Percentiles rank a stretch among this genome's conserved stretches.
Conservation (phyloP, 768 basidiomycete species). For the Amanita muscaria region DNA sequence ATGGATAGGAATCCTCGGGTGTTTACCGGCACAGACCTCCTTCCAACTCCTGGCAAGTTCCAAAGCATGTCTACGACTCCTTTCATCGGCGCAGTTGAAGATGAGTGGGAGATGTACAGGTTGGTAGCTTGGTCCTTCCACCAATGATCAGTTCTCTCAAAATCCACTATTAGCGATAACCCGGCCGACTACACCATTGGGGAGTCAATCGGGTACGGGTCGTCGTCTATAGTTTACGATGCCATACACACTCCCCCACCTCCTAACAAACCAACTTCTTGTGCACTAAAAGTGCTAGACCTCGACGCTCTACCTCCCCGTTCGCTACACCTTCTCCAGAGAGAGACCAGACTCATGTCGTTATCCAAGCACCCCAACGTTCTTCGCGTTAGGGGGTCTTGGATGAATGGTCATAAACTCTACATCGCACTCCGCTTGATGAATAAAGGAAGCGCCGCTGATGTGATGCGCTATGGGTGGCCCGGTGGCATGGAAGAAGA, state of each 20-base stretch:
- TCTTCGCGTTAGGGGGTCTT: slow-evolving; percentile 81
- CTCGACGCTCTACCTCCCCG: slow-evolving; percentile 68
- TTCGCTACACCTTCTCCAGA: slow-evolving; percentile 63
- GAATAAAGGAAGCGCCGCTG: slow-evolving; percentile 81
- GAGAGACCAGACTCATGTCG: slow-evolving; percentile 89
- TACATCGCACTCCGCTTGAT: slow-evolving; percentile 84
- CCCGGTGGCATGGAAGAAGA: slow-evolving; percentile 89
- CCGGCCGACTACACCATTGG: slow-evolving; percentile 69
- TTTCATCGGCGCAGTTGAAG: slow-evolving; percentile 77
- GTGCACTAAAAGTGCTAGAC: slow-evolving; percentile 86
- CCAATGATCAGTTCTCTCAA: slow-evolving; percentile 2
- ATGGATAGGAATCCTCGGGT: neutral
- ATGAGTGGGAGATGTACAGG: slow-evolving; percentile 82
- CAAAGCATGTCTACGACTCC: slow-evolving; percentile 5
- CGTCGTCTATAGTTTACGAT: slow-evolving; percentile 84
- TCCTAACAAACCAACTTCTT: slow-evolving; percentile 36
- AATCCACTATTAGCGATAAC: slow-evolving; percentile 41
- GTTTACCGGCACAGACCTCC: neutral
- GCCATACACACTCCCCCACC: slow-evolving; percentile 49
- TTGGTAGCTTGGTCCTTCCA: slow-evolving; percentile 18
- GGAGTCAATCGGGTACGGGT: slow-evolving; percentile 79
- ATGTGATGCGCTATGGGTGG: slow-evolving; percentile 80
- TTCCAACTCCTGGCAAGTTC: neutral
- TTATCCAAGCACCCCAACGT: slow-evolving; percentile 91
- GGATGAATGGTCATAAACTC: slow-evolving; percentile 78